Base-by-base conservation (phyloP, 176 grass and related monocot species). In the Musa itinerans region DNA sequence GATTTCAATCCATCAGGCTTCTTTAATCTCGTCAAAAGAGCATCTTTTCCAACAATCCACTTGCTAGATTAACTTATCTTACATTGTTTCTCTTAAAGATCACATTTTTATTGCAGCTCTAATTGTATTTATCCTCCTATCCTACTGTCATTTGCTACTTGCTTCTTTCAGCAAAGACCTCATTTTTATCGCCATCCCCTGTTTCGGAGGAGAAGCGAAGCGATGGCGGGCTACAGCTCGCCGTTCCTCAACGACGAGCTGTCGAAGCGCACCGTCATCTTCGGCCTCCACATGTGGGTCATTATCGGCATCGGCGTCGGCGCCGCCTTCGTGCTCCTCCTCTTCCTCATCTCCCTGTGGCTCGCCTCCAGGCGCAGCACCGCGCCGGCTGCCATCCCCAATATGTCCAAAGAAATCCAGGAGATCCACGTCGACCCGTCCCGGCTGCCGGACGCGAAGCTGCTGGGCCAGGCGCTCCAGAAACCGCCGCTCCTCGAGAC, bases 241-340 rank as follows among this genome's bases (percentile, higher is more conserved):
- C 75, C 75, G 17, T 52, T 77, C 75, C 75, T 77, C 59, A 65
- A 23, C 21, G 49, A 77, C 59, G 75, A 77, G 61, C 75, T 77
- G 11, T 77, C 61, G 48, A 77, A 77, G 61, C 75, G 61, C 48
- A 77, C 75, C 10, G 75, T 77, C 56, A 77, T 77, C 75, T 77
- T 77, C 49, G 75, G 75, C 20, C 75, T 77, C 48, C 75, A 52
- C 75, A 77, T 77, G 48, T 77, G 75, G 75, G 75, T 77, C 43
- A 63, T 77, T 13, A 61, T 77, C 59, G 75, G 75, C 20, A 65
- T 77, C 49, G 59, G 59, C 48, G 20, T 77, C 12, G 75, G 75
- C 14, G 61, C 61, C 21, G 75, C 75, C 58, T 77, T 77, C 48
- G 50, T 77, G 20, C 62, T 77, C 61, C 58, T 77, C 8, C 75